Conservation (phyloP, 2,329 filamentous ascomycete genomes). For the Trichoderma endophyticum region DNA sequence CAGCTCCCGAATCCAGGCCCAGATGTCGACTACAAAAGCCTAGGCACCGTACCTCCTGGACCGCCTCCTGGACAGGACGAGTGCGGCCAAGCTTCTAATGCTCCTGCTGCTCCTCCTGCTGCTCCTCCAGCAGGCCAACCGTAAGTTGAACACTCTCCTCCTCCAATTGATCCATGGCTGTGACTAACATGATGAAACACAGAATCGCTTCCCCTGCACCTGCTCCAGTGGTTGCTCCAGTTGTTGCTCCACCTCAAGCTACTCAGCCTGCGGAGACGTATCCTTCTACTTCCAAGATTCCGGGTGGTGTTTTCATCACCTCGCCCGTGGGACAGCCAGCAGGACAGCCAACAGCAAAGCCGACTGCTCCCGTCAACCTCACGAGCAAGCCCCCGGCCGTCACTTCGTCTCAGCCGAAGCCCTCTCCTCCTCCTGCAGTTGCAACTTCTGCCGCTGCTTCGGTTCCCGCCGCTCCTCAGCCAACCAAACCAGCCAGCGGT, state of each 20-base stretch:
- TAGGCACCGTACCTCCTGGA: conserved; percentile 30
- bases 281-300: background rate
- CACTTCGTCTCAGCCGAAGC: background rate
- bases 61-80: conserved; percentile 27
- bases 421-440: background rate
- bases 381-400: conserved; percentile 28
- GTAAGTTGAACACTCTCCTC: background rate
- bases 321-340: background rate
- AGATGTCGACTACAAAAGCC: conserved; percentile 43
- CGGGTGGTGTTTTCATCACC: conserved; percentile 20
- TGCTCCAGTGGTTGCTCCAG: too few species aligned
- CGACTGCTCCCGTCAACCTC: conserved; percentile 12
- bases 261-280: background rate
- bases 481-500: background rate
- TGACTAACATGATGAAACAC: background rate
- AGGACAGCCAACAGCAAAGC: background rate
- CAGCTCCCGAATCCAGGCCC: conserved; percentile 64
- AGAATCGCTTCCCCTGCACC: background rate
- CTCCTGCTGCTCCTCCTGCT: conserved; percentile 17
- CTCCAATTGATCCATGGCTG: background rate
- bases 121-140: background rate
- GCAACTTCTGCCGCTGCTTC: background rate
- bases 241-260: background rate
- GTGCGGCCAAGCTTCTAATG: background rate
- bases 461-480: background rate